A percentile compares a stretch with the other conserved stretches of the same genome.
Conservation (phyloP, 306 rosid genomes). For the Fagus sylvatica region DNA sequence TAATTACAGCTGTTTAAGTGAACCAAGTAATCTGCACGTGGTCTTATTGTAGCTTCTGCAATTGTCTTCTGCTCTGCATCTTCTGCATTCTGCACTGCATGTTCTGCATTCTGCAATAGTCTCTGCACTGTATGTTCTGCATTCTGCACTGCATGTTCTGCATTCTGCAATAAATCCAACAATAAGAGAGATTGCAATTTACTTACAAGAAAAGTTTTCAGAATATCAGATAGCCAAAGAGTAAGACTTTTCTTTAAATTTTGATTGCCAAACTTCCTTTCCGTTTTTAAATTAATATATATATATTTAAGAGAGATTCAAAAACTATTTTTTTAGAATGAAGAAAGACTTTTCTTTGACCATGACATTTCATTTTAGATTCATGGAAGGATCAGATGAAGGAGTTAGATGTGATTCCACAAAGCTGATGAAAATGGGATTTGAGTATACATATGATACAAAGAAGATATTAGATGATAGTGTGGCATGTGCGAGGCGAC, state of each 20-base stretch:
- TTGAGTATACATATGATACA: constrained; percentile 9
- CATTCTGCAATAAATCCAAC: constrained; percentile 14
- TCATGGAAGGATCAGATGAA: constrained; percentile 15
- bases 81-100: too few species aligned
- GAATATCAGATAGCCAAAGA: constrained; percentile 16
- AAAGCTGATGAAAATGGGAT: constrained; percentile 28
- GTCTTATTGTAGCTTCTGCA: too few species aligned
- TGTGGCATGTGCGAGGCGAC: constrained; percentile 15
- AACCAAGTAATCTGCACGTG: too few species aligned
- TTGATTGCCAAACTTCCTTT: not conserved
- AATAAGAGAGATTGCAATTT: constrained; percentile 15
- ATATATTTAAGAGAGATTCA: not conserved
- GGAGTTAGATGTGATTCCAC: constrained; percentile 16
- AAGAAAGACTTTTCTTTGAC: too few species aligned
- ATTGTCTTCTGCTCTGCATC: too few species aligned
- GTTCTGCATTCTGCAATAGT: too few species aligned
- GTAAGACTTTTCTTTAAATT: constrained; percentile 6
- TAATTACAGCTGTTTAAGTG: too few species aligned
- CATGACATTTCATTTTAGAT: constrained; percentile 6
- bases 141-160: too few species aligned
- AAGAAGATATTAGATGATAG: constrained; percentile 22
- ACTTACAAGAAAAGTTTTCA: constrained; percentile 19
- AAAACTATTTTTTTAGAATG: not conserved
- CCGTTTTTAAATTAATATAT: not conserved
- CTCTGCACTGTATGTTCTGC: too few species aligned